Conservation (phyloP, 495 filamentous ascomycete species). For the Trichoderma asperelloides region DNA sequence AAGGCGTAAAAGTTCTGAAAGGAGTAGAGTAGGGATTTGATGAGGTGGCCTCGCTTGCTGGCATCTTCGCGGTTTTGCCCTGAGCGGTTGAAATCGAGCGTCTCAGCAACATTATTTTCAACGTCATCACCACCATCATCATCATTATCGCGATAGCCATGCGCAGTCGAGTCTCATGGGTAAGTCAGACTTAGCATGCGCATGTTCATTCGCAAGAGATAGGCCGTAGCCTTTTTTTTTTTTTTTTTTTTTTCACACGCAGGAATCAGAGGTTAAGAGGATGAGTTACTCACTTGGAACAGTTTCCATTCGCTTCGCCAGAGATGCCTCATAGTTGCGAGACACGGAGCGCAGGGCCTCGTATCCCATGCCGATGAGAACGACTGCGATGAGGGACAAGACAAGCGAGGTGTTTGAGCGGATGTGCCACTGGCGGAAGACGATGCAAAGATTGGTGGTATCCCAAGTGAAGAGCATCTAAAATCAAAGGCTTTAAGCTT, state of each 20-base stretch:
- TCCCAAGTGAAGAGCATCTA: constrained; percentile 98
- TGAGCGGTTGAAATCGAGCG: constrained; percentile 41
- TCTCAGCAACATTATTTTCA: constrained; percentile 48
- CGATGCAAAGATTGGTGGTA: constrained; percentile 83
- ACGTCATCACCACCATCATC: constrained; percentile 29
- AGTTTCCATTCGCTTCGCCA: constrained; percentile 42
- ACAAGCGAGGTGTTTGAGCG: constrained; percentile 60
- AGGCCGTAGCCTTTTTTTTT: not conserved
- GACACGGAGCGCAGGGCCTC: constrained; percentile 73
- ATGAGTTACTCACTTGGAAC: constrained; percentile 43
- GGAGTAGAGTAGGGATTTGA: constrained; percentile 78
- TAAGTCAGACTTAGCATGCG: constrained; percentile 8
- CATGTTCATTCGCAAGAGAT: constrained; percentile 12
- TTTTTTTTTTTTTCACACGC: not conserved
- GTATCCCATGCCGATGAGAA: constrained; percentile 79
- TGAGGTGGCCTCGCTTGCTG: constrained; percentile 55
- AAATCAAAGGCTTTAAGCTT: not conserved
- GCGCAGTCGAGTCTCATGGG: not conserved
- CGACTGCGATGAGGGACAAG: constrained; percentile 71
- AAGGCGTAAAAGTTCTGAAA: constrained; percentile 97
- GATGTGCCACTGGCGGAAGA: constrained; percentile 88
- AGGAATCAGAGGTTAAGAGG: constrained; percentile 2
- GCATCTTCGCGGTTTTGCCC: constrained; percentile 45
- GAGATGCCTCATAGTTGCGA: constrained; percentile 63
- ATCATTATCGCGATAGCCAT: constrained; percentile 12